phyloP scores from a whole-genome alignment of 441 rosid species.

The Bocquillonia castaneifolia region DNA sequence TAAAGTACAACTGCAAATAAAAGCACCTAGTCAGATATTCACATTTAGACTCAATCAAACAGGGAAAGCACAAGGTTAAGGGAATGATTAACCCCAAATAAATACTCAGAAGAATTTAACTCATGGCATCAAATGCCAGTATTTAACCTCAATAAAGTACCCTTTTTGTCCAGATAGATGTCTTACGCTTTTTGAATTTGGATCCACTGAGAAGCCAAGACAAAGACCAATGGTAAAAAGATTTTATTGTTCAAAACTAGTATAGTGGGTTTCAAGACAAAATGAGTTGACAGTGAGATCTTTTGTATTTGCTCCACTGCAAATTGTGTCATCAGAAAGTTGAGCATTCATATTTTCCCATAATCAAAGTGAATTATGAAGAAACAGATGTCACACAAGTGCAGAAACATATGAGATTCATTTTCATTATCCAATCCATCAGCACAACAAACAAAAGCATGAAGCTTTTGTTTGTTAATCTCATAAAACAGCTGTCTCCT shows the following conservation, averaged over 20 bases:
- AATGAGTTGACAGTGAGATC: neutral
- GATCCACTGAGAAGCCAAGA: neutral
- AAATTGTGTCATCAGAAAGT: neutral
- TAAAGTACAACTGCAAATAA: neutral
- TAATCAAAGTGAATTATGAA: neutral
- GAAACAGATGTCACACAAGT: neutral
- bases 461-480: neutral
- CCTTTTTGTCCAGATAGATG: neutral
- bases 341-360: neutral
- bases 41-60: neutral
- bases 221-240: neutral
- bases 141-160: neutral
- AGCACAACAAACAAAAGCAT: neutral
- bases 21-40: neutral
- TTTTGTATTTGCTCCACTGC: constrained; percentile 1
- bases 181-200: neutral
- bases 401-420: neutral
- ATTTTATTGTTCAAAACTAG: constrained; percentile 1
- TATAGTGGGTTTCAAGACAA: constrained; percentile 1
- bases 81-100: neutral
- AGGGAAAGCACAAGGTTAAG: neutral
- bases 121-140: neutral
- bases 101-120: constrained; percentile 9
- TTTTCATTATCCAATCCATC: neutral
- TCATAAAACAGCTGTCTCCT: neutral